Percentiles rank a stretch among this genome's conserved stretches.
Evolutionary conservation across 1,139 yeast species (phyloP).

Genomic region (Yamadazyma atmosphaerica): DNA sequence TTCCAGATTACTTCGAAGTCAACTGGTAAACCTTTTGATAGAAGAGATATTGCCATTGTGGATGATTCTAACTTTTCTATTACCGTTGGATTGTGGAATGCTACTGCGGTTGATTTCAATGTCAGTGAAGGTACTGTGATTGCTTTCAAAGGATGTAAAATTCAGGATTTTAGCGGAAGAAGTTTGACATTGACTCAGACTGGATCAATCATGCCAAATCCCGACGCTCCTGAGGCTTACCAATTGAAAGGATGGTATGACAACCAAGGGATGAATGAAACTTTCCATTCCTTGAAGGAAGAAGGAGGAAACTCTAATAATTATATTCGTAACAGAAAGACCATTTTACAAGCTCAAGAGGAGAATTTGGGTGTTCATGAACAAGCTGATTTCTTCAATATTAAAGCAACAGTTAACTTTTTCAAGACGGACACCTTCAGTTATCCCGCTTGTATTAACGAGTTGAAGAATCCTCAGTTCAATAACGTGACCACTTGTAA

Average conservation of each 20-base stretch:
- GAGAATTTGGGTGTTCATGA: conserved; percentile 73
- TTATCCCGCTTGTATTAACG: conserved; percentile 84
- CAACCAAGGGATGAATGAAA: conserved; percentile 64
- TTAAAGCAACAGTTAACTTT: conserved; percentile 73
- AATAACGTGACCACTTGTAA: conserved; percentile 54
- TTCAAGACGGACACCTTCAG: conserved; percentile 74
- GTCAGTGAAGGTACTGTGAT: conserved; percentile 81
- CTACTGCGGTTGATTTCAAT: conserved; percentile 74
- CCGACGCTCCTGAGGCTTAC: conserved; percentile 88
- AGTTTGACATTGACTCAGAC: conserved; percentile 78
- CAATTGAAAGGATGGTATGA: conserved; percentile 95
- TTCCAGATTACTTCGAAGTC: conserved; percentile 89
- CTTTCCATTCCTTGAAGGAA: conserved; percentile 60
- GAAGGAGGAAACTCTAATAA: conserved; percentile 31
- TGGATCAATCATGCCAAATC: conserved; percentile 74
- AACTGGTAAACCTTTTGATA: conserved; percentile 85
- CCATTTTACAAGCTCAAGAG: conserved; percentile 65
- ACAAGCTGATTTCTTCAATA: conserved; percentile 73
- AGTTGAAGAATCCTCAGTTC: conserved; percentile 19
- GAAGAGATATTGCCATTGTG: conserved; percentile 84
- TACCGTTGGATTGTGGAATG: conserved; percentile 88
- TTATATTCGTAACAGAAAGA: conserved; percentile 52
- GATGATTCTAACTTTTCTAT: conserved; percentile 82
- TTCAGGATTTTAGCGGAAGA: conserved; percentile 87
- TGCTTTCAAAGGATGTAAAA: conserved; percentile 88